Evolutionary conservation across 2,329 filamentous ascomycete genomes (phyloP).

Genomic region (Scedosporium boydii): DNA sequence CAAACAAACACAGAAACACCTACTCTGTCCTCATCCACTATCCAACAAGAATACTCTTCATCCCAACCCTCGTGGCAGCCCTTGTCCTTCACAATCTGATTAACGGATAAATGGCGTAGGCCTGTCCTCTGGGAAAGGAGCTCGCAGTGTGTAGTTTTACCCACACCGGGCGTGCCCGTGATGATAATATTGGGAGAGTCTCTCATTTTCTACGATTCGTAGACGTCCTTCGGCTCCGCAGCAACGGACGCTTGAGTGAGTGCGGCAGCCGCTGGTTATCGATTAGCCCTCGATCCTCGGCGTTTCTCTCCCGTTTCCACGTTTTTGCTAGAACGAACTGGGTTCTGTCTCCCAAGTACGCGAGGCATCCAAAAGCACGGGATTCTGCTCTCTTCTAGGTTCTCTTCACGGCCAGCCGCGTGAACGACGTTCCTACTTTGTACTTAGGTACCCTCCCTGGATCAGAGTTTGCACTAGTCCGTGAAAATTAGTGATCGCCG

Average conservation of each 20-base stretch:
- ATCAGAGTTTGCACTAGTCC: too few species aligned
- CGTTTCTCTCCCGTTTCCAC: too few species aligned
- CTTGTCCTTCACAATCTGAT: conserved; percentile 82
- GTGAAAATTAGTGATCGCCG: too few species aligned
- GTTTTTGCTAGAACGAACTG: too few species aligned
- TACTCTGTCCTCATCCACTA: conserved; percentile 95
- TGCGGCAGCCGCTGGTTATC: neutral
- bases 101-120: conserved; percentile 76
- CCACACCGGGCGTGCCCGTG: conserved; percentile 90
- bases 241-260: too few species aligned
- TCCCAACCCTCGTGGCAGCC: conserved; percentile 83
- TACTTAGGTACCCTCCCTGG: too few species aligned
- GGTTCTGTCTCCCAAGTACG: too few species aligned
- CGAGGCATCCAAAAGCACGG: too few species aligned
- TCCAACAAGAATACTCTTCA: conserved; percentile 75
- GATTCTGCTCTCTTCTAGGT: too few species aligned
- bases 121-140: conserved; percentile 66
- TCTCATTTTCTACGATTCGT: conserved; percentile 20
- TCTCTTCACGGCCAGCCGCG: too few species aligned
- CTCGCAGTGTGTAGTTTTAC: conserved; percentile 90
- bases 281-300: neutral
- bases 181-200: conserved; percentile 78
- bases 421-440: too few species aligned
- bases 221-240: neutral
- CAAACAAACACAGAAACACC: conserved; percentile 11